Conservation (phyloP, 2,329 filamentous ascomycete species). For the Fusarium nanum region DNA sequence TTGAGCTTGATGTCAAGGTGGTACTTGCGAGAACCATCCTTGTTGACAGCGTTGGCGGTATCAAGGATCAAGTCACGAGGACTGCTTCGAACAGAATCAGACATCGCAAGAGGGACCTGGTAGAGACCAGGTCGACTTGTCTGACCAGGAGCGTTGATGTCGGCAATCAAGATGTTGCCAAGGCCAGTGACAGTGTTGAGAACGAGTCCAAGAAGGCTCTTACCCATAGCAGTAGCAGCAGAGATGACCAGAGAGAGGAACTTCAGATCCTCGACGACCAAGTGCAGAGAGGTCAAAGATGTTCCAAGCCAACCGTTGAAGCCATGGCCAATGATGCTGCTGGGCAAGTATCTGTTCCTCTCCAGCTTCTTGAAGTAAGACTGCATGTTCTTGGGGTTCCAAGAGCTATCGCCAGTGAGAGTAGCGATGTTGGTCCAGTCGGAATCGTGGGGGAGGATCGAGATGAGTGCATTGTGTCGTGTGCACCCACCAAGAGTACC, state of each 20-base stretch:
- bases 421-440: conserved; percentile 57
- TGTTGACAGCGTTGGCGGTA: conserved; percentile 38
- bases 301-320: conserved; percentile 54
- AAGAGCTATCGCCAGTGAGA: conserved; percentile 57
- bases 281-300: conserved; percentile 31
- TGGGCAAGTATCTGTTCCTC: conserved; percentile 55
- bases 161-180: conserved; percentile 43
- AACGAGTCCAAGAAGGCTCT: conserved; percentile 31
- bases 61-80: conserved; percentile 66
- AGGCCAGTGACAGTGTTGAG: conserved; percentile 43
- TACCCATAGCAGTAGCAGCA: conserved; percentile 45
- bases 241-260: conserved; percentile 45
- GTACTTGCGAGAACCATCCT: conserved; percentile 45
- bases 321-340: conserved; percentile 55
- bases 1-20: conserved; percentile 46
- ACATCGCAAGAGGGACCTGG: conserved; percentile 68
- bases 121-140: conserved; percentile 53
- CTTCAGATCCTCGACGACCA: conserved; percentile 48
- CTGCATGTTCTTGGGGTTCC: conserved; percentile 56
- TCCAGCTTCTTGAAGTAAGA: conserved; percentile 57
- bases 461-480: conserved; percentile 53
- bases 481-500: conserved; percentile 58
- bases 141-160: conserved; percentile 45
- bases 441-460: conserved; percentile 53
- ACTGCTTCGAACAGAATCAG: conserved; percentile 63